These are phyloP conservation scores for Myriangium duriaei DNA, from an alignment of 2,329 filamentous ascomycete genomes.

Conservation along the genomic window DNA sequence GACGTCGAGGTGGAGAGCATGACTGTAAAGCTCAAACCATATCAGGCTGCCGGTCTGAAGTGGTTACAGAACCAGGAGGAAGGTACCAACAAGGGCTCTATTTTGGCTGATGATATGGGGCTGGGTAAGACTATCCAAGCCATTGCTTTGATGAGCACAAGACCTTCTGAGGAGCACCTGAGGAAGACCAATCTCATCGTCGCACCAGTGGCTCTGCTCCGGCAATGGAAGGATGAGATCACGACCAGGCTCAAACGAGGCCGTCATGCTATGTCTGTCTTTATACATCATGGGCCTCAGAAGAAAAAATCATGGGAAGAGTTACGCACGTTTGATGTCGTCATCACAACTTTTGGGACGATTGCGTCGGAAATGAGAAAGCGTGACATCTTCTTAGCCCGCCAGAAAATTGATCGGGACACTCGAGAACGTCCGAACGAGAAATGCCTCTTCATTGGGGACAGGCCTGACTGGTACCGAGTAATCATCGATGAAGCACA, in stretches of 20 bases:
- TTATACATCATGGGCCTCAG: slow-evolving; percentile 51
- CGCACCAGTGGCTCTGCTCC: slow-evolving; percentile 65
- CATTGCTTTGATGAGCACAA: slow-evolving; percentile 60
- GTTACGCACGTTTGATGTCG: slow-evolving; percentile 56
- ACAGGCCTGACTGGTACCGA: slow-evolving; percentile 48
- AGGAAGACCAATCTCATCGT: slow-evolving; percentile 70
- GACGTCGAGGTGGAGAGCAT: slow-evolving; percentile 59
- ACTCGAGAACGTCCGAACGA: slow-evolving; percentile 22
- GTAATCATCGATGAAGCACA: slow-evolving; percentile 71
- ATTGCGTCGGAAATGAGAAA: slow-evolving; percentile 55
- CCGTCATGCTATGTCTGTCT: slow-evolving; percentile 47
- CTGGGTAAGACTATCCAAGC: slow-evolving; percentile 76
- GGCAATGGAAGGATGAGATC: slow-evolving; percentile 79
- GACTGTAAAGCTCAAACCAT: slow-evolving; percentile 58
- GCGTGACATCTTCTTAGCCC: slow-evolving; percentile 39
- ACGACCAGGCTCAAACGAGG: slow-evolving; percentile 49
- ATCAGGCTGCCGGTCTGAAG: slow-evolving; percentile 65
- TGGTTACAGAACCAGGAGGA: slow-evolving; percentile 69
- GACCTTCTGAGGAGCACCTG: slow-evolving; percentile 46
- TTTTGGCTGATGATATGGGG: slow-evolving; percentile 73
- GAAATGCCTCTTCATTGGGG: slow-evolving; percentile 31
- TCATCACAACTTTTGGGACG: slow-evolving; percentile 68
- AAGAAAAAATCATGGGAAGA: slow-evolving; percentile 48
- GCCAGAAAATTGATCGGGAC: slow-evolving; percentile 34
- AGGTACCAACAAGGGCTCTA: slow-evolving; percentile 59